A percentile compares a stretch with the other conserved stretches of the same genome.
Conservation (phyloP, 768 basidiomycete species). For the Kwoniella newhampshirensis region DNA sequence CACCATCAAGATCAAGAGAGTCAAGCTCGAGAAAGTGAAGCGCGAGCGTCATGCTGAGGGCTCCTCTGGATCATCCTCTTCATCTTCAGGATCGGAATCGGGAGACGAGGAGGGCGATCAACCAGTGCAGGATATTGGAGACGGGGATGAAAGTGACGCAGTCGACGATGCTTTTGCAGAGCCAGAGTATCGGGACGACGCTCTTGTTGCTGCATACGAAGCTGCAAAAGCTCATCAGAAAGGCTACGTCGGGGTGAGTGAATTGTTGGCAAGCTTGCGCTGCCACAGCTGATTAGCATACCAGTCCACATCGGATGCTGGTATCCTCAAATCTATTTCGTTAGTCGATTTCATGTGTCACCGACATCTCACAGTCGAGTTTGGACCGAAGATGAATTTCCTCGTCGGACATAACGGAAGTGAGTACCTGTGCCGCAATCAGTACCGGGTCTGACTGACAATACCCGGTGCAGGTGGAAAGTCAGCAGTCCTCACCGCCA, state of each 20-base stretch:
- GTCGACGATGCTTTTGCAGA: constrained; percentile 58
- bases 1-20: constrained; percentile 24
- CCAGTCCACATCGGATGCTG: constrained; percentile 77
- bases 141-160: constrained; percentile 62
- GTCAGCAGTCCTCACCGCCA: constrained; percentile 87
- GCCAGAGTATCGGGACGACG: constrained; percentile 14
- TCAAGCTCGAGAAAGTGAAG: constrained; percentile 2
- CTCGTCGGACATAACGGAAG: constrained; percentile 96
- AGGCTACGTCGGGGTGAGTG: constrained; percentile 17
- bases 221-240: constrained; percentile 6
- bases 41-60: too few relatives aligned
- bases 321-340: constrained; percentile 69
- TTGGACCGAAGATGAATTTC: constrained; percentile 94
- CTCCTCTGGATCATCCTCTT: background rate
- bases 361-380: constrained; percentile 73
- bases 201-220: constrained; percentile 14
- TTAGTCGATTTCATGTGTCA: constrained; percentile 95
- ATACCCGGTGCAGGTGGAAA: constrained; percentile 70
- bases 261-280: background rate
- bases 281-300: background rate
- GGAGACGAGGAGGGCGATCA: constrained; percentile 2
- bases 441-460: constrained; percentile 7
- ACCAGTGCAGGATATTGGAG: constrained; percentile 59
- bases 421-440: constrained; percentile 56
- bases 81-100: background rate